These are phyloP conservation scores for Kodamaea laetipori DNA, from an alignment of 805 yeast species.

Conservation along the genomic window DNA sequence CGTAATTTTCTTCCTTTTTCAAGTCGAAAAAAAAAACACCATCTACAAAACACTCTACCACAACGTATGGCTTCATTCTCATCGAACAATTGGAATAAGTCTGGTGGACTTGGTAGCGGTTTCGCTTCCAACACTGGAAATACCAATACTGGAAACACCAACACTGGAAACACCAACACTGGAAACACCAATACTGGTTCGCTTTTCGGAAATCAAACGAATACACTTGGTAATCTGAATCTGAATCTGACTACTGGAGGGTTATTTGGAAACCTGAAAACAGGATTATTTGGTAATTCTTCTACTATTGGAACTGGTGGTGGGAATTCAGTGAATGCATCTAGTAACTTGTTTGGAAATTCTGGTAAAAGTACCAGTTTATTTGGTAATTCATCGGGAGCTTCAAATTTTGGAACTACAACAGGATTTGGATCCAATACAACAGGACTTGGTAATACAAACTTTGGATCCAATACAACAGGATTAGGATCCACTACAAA, in stretches of 20 bases:
- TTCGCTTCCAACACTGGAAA: constrained; percentile 2
- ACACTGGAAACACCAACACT: not conserved
- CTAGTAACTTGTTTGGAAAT: constrained; percentile 22
- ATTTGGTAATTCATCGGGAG: constrained; percentile 6
- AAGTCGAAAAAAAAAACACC: constrained; percentile 3
- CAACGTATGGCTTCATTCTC: constrained; percentile 1
- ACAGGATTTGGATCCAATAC: too few species aligned
- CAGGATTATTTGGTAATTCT: constrained; percentile 25
- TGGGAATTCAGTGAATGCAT: constrained; percentile 7
- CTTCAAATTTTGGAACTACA: too few species aligned
- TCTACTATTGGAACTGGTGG: constrained; percentile 8
- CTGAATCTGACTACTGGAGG: constrained; percentile 11
- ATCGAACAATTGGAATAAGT: constrained; percentile 11
- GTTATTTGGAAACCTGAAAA: constrained; percentile 18
- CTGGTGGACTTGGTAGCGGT: constrained; percentile 9
- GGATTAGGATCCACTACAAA: too few species aligned
- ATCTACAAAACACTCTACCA: not conserved
- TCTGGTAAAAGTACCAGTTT: constrained; percentile 13
- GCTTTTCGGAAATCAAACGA: too few species aligned
- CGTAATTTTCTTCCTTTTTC: constrained; percentile 7
- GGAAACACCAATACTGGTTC: too few species aligned
- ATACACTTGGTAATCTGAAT: not conserved
- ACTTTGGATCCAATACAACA: too few species aligned
- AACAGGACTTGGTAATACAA: too few species aligned
- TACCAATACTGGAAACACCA: not conserved